Evolutionary conservation across 345 rosid species (phyloP), one percentile per base, ranked within the genome.

Genomic region (Chamaenerion angustifolium): DNA sequence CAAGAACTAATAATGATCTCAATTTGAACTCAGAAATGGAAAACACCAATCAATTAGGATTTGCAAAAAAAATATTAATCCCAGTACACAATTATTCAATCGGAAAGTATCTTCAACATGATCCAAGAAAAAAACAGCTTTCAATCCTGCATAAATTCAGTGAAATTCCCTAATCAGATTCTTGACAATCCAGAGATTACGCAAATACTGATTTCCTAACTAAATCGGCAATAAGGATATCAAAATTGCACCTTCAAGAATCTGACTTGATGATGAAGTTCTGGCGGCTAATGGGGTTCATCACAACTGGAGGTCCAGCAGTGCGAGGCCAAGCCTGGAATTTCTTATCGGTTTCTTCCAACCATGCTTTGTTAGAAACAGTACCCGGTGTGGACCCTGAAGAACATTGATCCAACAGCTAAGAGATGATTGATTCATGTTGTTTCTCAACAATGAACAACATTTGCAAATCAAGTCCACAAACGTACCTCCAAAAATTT

Each of bases 251-350:
- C 37, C 37, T 46, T 48, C 68, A 64, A 46, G 65, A 58, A 16
- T 23, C 51, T 0, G 86, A 25, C 71, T 79, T 89, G 57, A 89
- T 82, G 13, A 85, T 79, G 75, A 85, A 89, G 56, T 85, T 85
- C 74, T 83, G 97, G 57, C 95, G 90, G 62, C 78, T 86, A 56
- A 83, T 83, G 12, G 97, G 94, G 16, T 90, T 90, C 94, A 90
- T 83, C 54, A 86, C 92, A 10, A 86, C 94, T 0, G 98, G 95
- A 16, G 88, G 80, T 27, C 95, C 95, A 8, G 88, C 95, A 18
- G 94, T 78, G 19, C 88, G 90, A 10, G 98, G 98, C 98, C 98
- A 90, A 6, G 92, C 88, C 70, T 81, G 98, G 59, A 86, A 71
- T 43, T 79, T 90, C 79, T 80, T 83, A 63, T 86, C 95, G 0